Conservation (phyloP, 805 yeast genomes). For the Ogataea wickerhamii region DNA sequence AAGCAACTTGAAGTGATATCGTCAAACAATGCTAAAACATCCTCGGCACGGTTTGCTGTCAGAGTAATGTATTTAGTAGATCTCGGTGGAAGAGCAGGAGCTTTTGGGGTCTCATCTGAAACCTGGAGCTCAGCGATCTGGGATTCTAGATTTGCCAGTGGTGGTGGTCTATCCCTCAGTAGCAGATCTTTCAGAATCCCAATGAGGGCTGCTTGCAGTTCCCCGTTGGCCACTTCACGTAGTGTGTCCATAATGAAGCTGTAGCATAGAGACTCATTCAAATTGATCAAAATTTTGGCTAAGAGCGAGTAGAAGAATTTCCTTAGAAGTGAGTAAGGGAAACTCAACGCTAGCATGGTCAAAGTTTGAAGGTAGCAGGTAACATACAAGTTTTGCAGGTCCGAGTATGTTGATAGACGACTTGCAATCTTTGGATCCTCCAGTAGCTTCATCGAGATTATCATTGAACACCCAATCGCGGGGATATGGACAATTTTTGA, state of each 20-base stretch:
- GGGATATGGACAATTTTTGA: conserved; percentile 17
- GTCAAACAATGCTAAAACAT: conserved; percentile 42
- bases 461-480: conserved; percentile 19
- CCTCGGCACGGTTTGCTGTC: conserved; percentile 38
- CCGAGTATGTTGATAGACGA: conserved; percentile 5
- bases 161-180: conserved; percentile 30
- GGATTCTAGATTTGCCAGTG: neutral
- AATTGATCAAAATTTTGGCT: conserved; percentile 55
- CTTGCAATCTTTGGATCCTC: conserved; percentile 8
- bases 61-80: conserved; percentile 38
- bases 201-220: conserved; percentile 56
- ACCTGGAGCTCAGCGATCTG: neutral
- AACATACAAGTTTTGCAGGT: conserved; percentile 4
- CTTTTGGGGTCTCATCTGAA: neutral
- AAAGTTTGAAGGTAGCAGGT: conserved; percentile 25
- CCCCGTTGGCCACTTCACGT: conserved; percentile 56
- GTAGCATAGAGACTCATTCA: conserved; percentile 56
- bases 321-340: conserved; percentile 13
- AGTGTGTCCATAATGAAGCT: conserved; percentile 62
- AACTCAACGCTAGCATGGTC: conserved; percentile 18
- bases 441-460: conserved; percentile 17
- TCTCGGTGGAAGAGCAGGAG: conserved; percentile 41
- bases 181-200: conserved; percentile 68
- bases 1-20: conserved; percentile 37
- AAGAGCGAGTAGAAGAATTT: conserved; percentile 54